Percentiles rank a stretch among this genome's conserved stretches.
These are phyloP conservation scores for Capsella bursapastoris DNA, from an alignment of 345 rosid species.

Conservation along the genomic window DNA sequence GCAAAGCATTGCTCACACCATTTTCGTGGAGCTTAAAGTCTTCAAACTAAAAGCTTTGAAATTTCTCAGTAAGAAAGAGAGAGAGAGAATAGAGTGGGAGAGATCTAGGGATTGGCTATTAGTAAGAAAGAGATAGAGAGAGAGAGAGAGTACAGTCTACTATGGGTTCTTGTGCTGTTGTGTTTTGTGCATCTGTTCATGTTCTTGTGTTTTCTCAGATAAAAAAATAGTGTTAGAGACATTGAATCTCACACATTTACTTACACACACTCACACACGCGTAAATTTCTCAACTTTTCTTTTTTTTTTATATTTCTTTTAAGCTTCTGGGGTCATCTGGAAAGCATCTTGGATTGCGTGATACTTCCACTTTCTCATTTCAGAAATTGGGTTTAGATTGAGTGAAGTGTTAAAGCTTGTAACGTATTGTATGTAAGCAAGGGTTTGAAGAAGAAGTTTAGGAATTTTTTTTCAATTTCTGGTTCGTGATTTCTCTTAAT, in stretches of 20 bases:
- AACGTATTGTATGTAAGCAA: conserved; percentile 19
- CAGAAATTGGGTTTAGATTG: conserved; percentile 47
- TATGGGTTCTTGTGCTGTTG: conserved; percentile 44
- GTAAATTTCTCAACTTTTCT: conserved; percentile 40
- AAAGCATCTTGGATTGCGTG: conserved; percentile 63
- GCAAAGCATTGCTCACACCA: conserved; percentile 47
- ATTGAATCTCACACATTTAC: conserved; percentile 44
- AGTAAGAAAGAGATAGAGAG: conserved; percentile 14
- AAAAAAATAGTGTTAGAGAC: conserved; percentile 19
- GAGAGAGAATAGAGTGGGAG: conserved; percentile 13
- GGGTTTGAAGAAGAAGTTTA: conserved; percentile 14
- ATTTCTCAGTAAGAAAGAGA: conserved; percentile 12
- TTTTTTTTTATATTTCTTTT: not conserved
- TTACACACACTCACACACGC: conserved; percentile 42
- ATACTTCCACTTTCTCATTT: conserved; percentile 41
- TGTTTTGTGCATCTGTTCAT: conserved; percentile 47
- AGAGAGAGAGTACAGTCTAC: conserved; percentile 26
- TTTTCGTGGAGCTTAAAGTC: conserved; percentile 45
- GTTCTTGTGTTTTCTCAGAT: conserved; percentile 37
- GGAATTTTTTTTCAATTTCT: not conserved
- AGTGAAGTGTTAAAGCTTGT: conserved; percentile 32
- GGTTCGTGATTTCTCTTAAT: not conserved
- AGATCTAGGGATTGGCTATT: conserved; percentile 45
- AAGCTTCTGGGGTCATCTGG: conserved; percentile 13
- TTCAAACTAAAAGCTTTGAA: conserved; percentile 36